These are phyloP conservation scores for Thielaviopsis musarum DNA, from an alignment of 2,329 filamentous ascomycete genomes.

Conservation along the genomic window DNA sequence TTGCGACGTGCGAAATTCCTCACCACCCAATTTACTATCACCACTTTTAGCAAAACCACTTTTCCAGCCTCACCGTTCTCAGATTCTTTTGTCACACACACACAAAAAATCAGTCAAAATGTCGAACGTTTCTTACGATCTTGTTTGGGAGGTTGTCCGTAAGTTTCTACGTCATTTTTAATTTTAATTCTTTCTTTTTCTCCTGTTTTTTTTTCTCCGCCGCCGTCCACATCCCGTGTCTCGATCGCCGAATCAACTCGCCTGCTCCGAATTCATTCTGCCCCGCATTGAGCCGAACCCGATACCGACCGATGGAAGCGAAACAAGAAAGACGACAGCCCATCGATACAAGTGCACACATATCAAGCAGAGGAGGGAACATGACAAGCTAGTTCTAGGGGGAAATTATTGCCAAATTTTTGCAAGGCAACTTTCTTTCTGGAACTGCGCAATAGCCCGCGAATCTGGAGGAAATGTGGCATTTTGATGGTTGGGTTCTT, in stretches of 20 bases:
- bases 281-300: background rate
- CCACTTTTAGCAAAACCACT: constrained; percentile 8
- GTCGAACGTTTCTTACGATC: constrained; percentile 69
- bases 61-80: constrained; percentile 4
- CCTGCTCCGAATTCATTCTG: background rate
- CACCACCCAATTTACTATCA: constrained; percentile 10
- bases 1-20: constrained; percentile 9
- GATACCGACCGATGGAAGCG: background rate
- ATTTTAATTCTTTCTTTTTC: background rate
- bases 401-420: constrained; percentile 8
- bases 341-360: background rate
- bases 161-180: constrained; percentile 67
- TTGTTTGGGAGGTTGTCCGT: constrained; percentile 93
- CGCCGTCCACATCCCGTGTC: background rate
- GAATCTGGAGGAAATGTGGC: background rate
- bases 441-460: background rate
- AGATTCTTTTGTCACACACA: constrained; percentile 11
- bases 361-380: background rate
- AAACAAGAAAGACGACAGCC: background rate
- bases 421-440: background rate
- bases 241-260: background rate
- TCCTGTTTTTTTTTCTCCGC: background rate
- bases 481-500: background rate
- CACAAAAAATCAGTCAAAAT: constrained; percentile 29
- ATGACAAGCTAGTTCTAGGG: background rate